Evolutionary conservation across 352 stramenopile species (phyloP).

Genomic region (Globisporangium takayamanum): DNA sequence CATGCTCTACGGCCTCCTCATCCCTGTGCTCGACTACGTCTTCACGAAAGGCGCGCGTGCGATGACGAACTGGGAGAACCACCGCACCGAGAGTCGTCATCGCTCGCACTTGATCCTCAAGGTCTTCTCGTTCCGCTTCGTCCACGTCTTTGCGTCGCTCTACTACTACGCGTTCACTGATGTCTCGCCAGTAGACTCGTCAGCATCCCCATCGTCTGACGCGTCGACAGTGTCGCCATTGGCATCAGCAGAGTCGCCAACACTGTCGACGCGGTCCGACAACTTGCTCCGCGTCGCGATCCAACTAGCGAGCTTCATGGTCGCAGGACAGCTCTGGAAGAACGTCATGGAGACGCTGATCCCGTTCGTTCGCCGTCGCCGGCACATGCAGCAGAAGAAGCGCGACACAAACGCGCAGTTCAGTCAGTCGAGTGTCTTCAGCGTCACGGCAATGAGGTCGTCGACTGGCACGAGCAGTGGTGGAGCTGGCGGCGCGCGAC

Average conservation of each 20-base stretch:
- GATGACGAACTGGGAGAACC: slow-evolving; percentile 94
- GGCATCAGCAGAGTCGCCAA: not conserved
- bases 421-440: slow-evolving; percentile 58
- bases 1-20: slow-evolving; percentile 80
- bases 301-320: slow-evolving; percentile 91
- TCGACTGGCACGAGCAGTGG: not conserved
- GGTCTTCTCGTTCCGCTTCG: slow-evolving; percentile 97
- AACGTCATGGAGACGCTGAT: slow-evolving; percentile 90
- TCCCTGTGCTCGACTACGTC: slow-evolving; percentile 62
- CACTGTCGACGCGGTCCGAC: slow-evolving; percentile 16
- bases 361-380: slow-evolving; percentile 50
- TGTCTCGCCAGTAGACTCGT: not conserved
- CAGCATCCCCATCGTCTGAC: not conserved
- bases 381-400: slow-evolving; percentile 47
- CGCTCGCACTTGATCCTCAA: slow-evolving; percentile 96
- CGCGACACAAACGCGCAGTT: slow-evolving; percentile 53
- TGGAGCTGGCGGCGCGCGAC: slow-evolving; percentile 3
- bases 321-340: slow-evolving; percentile 91
- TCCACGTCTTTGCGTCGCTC: slow-evolving; percentile 94
- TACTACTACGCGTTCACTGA: slow-evolving; percentile 94
- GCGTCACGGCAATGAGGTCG: slow-evolving; percentile 6
- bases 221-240: not conserved
- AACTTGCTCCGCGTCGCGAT: slow-evolving; percentile 88
- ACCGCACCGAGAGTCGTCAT: slow-evolving; percentile 79
- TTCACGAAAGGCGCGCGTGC: slow-evolving; percentile 85